These are phyloP conservation scores for Fusarium nelsonii DNA, from an alignment of 2,329 filamentous ascomycete genomes.

Conservation along the genomic window DNA sequence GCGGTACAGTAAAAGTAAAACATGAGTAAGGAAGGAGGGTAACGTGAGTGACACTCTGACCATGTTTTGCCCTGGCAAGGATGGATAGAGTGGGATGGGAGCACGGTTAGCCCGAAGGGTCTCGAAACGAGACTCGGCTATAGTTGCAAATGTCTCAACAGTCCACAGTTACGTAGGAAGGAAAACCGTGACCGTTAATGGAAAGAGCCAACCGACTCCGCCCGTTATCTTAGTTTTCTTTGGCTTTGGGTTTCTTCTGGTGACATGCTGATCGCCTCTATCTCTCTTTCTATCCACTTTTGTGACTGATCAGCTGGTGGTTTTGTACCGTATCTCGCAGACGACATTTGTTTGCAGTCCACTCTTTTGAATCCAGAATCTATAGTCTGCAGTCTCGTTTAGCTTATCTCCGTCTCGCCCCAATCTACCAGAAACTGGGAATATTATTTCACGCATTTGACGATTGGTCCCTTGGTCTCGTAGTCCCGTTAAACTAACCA, in stretches of 20 bases:
- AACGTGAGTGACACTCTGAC: not conserved
- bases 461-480: not conserved
- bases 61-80: too few relatives aligned
- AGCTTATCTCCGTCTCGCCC: not conserved
- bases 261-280: not conserved
- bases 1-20: not conserved
- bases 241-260: not conserved
- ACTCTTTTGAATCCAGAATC: not conserved
- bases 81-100: not conserved
- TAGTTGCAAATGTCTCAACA: not conserved
- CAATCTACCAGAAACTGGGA: not conserved
- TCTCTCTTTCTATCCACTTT: not conserved
- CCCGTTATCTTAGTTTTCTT: not conserved
- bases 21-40: not conserved
- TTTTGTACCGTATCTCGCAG: not conserved
- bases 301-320: not conserved
- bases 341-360: fast-evolving
- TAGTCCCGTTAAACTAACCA: not conserved
- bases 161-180: not conserved
- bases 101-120: not conserved
- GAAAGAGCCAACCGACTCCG: not conserved
- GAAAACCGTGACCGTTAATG: not conserved
- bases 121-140: not conserved
- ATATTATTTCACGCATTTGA: conserved; percentile 15
- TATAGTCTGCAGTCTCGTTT: not conserved